Evolutionary conservation across 2,329 filamentous ascomycete genomes (phyloP), one percentile per base, ranked within the genome.

Genomic region (Fusarium begoniae): DNA sequence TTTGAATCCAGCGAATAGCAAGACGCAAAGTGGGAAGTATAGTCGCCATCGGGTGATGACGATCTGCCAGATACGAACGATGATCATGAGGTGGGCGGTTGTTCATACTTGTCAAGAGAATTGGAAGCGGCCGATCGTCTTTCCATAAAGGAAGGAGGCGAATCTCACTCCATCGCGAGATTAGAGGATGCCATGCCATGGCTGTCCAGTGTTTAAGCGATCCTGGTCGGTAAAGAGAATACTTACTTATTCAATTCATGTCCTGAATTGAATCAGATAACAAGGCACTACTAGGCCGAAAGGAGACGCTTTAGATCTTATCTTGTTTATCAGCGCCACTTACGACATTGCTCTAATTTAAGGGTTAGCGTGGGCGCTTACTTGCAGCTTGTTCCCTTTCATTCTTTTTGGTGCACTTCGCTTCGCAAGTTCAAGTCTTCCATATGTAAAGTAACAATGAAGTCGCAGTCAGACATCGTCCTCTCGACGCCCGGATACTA

Each of bases 381-480:
- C 14, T 32, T 26, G 6, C 26, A 26, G 26, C 26, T 26, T 26
- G 26, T 26, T 26, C 5, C 26, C 26, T 6, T 26, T 26, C 26
- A 26, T 26, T 26, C 26, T 26, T 26, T 26, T 26, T n/a, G n/a
- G n/a, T n/a, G n/a, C n/a, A n/a, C n/a, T 9, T 30, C 28, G 32
- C 22, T n/a, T 32, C 5, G 1, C 10, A n/a, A 32, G 0, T 18
- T 5, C 15, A 50, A 18, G 3, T 7, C 10, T 30, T 50, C 3
- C 8, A 13, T 13, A 0, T 3, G 0, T 2, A 26, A 26, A 26
- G 26, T 26, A 3, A 50, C 5, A 0, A 50, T 51, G 47, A 22
- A 18, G 0, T 24, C 17, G 0, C 8, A 0, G 2, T 6, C 15
- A 7, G 28, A 32, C 0, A 35, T 51, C 5, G 22, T 6, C 17